These are phyloP conservation scores for Leishmania tropica DNA, from an alignment of 208 protist species.

Conservation along the genomic window DNA sequence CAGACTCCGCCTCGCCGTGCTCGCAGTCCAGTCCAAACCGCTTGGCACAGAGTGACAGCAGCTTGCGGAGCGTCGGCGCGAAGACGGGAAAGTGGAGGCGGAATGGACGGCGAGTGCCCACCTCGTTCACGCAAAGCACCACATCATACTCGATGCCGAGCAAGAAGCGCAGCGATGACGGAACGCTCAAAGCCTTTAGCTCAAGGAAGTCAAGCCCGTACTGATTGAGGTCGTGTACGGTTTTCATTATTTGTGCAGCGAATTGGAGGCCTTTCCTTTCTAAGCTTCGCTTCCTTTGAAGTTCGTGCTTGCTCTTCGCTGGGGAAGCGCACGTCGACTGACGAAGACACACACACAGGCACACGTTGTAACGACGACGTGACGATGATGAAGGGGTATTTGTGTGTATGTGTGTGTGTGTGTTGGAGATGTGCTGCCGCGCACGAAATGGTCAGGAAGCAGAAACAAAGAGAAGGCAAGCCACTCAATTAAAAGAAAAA, in stretches of 20 bases:
- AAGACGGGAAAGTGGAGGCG: slow-evolving; percentile 72
- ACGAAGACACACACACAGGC: too few relatives aligned
- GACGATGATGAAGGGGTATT: not conserved
- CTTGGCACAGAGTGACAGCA: slow-evolving; percentile 69
- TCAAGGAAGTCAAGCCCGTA: slow-evolving; percentile 66
- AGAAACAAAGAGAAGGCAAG: not conserved
- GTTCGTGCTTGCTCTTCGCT: not conserved
- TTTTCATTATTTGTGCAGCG: slow-evolving; percentile 6
- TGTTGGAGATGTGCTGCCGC: not conserved
- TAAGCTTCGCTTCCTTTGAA: not conserved
- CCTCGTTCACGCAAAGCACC: slow-evolving; percentile 65
- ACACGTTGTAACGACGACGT: not conserved
- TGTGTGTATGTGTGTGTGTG: not conserved
- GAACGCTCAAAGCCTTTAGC: slow-evolving; percentile 82
- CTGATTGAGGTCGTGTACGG: slow-evolving; percentile 24
- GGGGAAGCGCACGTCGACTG: not conserved
- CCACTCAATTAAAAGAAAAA: not conserved
- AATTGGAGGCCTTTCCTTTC: not conserved
- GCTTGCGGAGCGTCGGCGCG: slow-evolving; percentile 64
- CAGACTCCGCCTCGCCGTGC: slow-evolving; percentile 45
- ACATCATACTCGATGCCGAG: slow-evolving; percentile 83
- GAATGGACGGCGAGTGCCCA: slow-evolving; percentile 44
- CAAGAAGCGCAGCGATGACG: slow-evolving; percentile 71
- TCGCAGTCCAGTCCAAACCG: slow-evolving; percentile 63
- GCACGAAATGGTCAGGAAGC: not conserved